These are phyloP conservation scores for Ophiostoma triangulosporum DNA, from an alignment of 2,329 filamentous ascomycete genomes.

Conservation along the genomic window DNA sequence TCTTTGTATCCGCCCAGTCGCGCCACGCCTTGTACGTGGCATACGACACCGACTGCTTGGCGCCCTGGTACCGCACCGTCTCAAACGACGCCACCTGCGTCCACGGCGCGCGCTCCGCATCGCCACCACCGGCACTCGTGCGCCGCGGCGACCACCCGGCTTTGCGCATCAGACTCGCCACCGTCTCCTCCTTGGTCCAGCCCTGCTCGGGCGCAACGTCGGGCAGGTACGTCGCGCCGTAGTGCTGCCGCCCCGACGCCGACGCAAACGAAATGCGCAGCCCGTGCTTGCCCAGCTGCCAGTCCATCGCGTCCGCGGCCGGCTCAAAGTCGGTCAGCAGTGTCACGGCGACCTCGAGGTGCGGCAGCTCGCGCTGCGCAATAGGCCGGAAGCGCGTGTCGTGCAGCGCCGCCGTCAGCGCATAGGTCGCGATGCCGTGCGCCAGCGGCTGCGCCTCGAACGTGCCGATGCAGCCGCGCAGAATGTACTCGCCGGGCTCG, in stretches of 20 bases:
- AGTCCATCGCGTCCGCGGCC: slow-evolving; percentile 56
- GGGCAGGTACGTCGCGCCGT: slow-evolving; percentile 74
- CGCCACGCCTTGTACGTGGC: slow-evolving; percentile 68
- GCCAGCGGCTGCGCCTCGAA: slow-evolving; percentile 68
- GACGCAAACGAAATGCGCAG: slow-evolving; percentile 75
- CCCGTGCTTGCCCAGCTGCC: slow-evolving; percentile 76
- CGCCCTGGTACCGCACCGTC: slow-evolving; percentile 73
- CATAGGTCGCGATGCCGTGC: slow-evolving; percentile 63
- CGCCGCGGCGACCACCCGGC: slow-evolving; percentile 68
- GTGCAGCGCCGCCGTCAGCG: slow-evolving; percentile 60
- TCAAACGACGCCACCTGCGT: slow-evolving; percentile 57
- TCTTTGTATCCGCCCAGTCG: slow-evolving; percentile 39
- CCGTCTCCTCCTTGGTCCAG: slow-evolving; percentile 86
- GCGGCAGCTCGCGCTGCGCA: slow-evolving; percentile 37
- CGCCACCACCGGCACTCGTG: no score
- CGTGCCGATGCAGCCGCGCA: slow-evolving; percentile 93
- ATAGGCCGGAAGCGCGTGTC: slow-evolving; percentile 51
- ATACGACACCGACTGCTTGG: slow-evolving; percentile 59
- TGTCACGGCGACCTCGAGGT: slow-evolving; percentile 56
- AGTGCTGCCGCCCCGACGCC: slow-evolving; percentile 44
- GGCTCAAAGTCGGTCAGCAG: slow-evolving; percentile 78
- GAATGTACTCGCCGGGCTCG: slow-evolving; percentile 41
- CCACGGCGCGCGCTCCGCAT: no score
- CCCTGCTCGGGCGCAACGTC: slow-evolving; percentile 86
- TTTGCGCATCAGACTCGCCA: slow-evolving; percentile 85